phyloP scores from a whole-genome alignment of 108 stramenopile species.

The Stephanodiscus triporus region DNA sequence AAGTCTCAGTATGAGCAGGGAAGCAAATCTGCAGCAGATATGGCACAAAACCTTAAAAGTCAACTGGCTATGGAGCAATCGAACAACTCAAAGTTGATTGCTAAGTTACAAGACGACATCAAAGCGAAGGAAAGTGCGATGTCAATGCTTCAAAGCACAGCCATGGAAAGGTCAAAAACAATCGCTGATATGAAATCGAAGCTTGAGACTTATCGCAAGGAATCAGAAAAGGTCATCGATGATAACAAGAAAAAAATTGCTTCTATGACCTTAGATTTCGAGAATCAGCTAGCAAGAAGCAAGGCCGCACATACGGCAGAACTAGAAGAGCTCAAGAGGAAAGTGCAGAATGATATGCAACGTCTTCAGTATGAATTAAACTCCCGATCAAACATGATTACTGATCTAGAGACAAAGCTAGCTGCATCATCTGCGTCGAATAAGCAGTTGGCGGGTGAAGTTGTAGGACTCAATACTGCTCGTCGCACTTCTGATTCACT shows the following conservation, averaged over 20 bases:
- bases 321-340: conserved; percentile 20
- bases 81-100: conserved; percentile 35
- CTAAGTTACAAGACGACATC: conserved; percentile 28
- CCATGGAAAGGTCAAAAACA: conserved; percentile 25
- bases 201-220: conserved; percentile 19
- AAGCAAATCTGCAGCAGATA: conserved; percentile 20
- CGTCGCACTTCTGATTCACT: conserved; percentile 24
- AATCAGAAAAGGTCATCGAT: conserved; percentile 29
- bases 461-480: conserved; percentile 26
- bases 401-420: conserved; percentile 30
- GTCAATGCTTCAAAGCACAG: conserved; percentile 16
- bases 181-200: conserved; percentile 34
- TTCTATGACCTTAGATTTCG: conserved; percentile 17
- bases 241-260: conserved; percentile 31
- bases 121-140: conserved; percentile 34
- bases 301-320: conserved; percentile 26
- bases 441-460: conserved; percentile 30
- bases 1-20: conserved; percentile 35
- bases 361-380: conserved; percentile 30
- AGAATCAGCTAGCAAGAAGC: conserved; percentile 16
- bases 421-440: conserved; percentile 14
- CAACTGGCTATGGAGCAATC: conserved; percentile 26
- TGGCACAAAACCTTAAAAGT: conserved; percentile 22
- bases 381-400: conserved; percentile 21
- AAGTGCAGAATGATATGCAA: conserved; percentile 26